Conservation (phyloP, 495 filamentous ascomycete species). For the Podospora didyma region DNA sequence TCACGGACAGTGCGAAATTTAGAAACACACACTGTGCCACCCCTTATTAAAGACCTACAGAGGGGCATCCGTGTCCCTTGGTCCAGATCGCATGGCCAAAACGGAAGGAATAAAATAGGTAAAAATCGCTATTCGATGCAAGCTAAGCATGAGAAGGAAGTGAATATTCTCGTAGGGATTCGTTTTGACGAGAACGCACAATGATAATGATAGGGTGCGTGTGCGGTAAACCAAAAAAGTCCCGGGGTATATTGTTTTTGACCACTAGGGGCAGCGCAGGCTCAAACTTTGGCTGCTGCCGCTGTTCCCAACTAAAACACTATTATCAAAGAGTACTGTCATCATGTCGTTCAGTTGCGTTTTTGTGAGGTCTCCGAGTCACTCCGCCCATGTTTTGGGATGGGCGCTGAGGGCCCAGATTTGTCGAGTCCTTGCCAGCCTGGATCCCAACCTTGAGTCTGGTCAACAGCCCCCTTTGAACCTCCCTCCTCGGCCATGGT, state of each 20-base stretch:
- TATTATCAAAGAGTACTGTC: not conserved
- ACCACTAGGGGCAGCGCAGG: not conserved
- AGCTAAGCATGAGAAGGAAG: too few relatives aligned
- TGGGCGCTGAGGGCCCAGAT: constrained; percentile 31
- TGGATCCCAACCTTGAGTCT: constrained; percentile 41
- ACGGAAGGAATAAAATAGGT: too few relatives aligned
- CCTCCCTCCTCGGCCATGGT: constrained; percentile 54
- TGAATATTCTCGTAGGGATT: too few relatives aligned
- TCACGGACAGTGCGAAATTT: too few relatives aligned
- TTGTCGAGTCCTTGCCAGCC: constrained; percentile 41
- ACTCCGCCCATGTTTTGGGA: not conserved
- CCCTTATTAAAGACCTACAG: too few relatives aligned
- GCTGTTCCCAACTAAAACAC: not conserved
- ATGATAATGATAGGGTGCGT: too few relatives aligned
- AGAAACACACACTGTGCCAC: too few relatives aligned
- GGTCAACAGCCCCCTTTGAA: constrained; percentile 42
- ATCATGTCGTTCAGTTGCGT: not conserved
- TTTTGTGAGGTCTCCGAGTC: not conserved
- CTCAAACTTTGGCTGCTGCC: not conserved
- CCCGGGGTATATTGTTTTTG: not conserved
- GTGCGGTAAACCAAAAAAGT: too few relatives aligned
- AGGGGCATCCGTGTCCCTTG: too few relatives aligned
- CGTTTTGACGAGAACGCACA: too few relatives aligned
- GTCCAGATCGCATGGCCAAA: too few relatives aligned
- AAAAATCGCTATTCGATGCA: too few relatives aligned